Percentiles rank a stretch among this genome's conserved stretches.
phyloP scores from a whole-genome alignment of 805 yeast genomes.

The Yarrowia phangngaensis region DNA sequence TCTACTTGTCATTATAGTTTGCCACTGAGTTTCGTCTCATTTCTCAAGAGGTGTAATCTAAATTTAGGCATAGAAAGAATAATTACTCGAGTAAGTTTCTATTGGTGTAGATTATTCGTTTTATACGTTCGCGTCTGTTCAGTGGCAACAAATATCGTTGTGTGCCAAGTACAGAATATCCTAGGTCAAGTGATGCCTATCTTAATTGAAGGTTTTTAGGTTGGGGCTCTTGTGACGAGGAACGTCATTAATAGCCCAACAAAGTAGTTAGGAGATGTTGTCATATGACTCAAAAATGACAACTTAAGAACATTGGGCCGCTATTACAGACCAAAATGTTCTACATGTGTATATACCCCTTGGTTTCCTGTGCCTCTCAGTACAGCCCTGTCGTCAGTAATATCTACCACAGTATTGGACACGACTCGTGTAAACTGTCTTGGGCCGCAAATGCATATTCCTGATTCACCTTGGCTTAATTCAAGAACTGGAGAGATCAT shows the following conservation, averaged over 20 bases:
- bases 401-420: slow-evolving; percentile 6
- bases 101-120: no score
- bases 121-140: no score
- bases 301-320: not conserved
- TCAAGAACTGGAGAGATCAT: slow-evolving; percentile 11
- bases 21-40: no score
- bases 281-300: not conserved
- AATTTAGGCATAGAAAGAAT: no score
- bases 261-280: not conserved
- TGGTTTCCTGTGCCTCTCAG: slow-evolving; percentile 22
- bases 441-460: slow-evolving; percentile 26
- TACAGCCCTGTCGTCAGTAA: slow-evolving; percentile 23
- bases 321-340: slow-evolving; percentile 18
- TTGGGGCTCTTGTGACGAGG: no score
- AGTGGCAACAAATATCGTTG: no score
- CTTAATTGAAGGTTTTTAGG: no score
- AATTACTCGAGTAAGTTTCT: no score
- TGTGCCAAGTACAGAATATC: no score
- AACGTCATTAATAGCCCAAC: no score
- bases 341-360: slow-evolving; percentile 21
- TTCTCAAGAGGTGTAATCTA: no score
- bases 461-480: slow-evolving; percentile 21
- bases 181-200: no score
- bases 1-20: slow-evolving; percentile 2
- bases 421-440: slow-evolving; percentile 20